phyloP scores from a whole-genome alignment of 148 eudicot species.

The Gaultheria prostrata region DNA sequence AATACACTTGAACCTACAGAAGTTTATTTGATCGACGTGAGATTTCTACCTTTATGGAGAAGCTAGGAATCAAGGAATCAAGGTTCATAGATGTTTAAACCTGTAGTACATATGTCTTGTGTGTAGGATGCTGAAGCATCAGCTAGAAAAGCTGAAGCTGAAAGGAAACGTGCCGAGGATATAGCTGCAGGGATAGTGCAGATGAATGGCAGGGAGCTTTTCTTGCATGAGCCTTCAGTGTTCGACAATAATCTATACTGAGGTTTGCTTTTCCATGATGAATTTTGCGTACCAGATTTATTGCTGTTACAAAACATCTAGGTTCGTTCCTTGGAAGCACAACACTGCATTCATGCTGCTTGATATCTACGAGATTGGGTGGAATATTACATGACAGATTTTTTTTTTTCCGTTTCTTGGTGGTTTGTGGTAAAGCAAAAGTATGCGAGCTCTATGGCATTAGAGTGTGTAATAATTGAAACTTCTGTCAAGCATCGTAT shows the following conservation, averaged over 20 bases:
- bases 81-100: not conserved
- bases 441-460: not conserved
- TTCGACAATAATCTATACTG: slow-evolving; percentile 67
- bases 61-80: not conserved
- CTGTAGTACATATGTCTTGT: slow-evolving; percentile 5
- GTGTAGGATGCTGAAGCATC: slow-evolving; percentile 69
- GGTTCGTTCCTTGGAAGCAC: not conserved
- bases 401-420: not conserved
- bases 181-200: slow-evolving; percentile 68
- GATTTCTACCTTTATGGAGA: not conserved
- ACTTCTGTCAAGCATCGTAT: not conserved
- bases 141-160: slow-evolving; percentile 68
- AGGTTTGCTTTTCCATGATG: slow-evolving; percentile 15
- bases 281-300: not conserved
- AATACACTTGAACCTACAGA: not conserved
- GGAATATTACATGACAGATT: too few species aligned
- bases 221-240: slow-evolving; percentile 76
- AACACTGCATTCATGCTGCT: not conserved
- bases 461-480: not conserved
- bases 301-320: not conserved
- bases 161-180: slow-evolving; percentile 82
- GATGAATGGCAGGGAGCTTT: slow-evolving; percentile 94
- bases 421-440: not conserved
- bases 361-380: not conserved
- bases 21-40: not conserved